Evolutionary conservation across 2,329 filamentous ascomycete species (phyloP), one percentile per base, ranked within the genome.

Genomic region (Calonectria pseudoturangicola): DNA sequence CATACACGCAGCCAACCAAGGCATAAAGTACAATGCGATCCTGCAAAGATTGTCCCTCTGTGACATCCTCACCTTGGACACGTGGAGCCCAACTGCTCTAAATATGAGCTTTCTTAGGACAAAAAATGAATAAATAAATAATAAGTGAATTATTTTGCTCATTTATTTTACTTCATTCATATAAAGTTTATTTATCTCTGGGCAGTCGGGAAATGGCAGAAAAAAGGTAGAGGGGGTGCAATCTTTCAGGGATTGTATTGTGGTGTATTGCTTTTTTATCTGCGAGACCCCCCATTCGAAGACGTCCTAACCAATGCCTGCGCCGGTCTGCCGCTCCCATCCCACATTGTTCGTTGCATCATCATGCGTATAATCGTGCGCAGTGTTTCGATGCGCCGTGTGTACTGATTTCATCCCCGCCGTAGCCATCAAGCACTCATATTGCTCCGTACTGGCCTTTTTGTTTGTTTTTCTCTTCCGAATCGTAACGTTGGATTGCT

Each of bases 241-340:
- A 21, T 21, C 21, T 21, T 21, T 21, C 21, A 21, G 21, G 21
- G 21, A 21, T 21, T 21, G 21, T 21, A 21, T 21, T 28, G 43
- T 41, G 39, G 25, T 13, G 8, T 47, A 36, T 60, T 30, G 30
- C 45, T 36, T 68, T 47, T 33, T 63, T 63, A 54, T 45, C 27
- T 63, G 30, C 15, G 18, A 36, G 6, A 27, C 47, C 15, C 27
- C 13, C 27, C 13, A n/a, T 13, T 25, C 25, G 18, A 63, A 33
- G 18, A 27, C 15, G 28, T 33, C 58, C 39, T 33, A 25, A 15
- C 15, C 16, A 47, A 43, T 41, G 9, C 16, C 25, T 13, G n/a
- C 27, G 41, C 58, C 15, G 10, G 10, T n/a, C 25, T 60, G 6
- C 33, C 33, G 16, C 12, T 39, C 36, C 10, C 33, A 15, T 41